Base-by-base conservation (phyloP, 179 eudicot genomes). In the Amaranthus tricolor region DNA sequence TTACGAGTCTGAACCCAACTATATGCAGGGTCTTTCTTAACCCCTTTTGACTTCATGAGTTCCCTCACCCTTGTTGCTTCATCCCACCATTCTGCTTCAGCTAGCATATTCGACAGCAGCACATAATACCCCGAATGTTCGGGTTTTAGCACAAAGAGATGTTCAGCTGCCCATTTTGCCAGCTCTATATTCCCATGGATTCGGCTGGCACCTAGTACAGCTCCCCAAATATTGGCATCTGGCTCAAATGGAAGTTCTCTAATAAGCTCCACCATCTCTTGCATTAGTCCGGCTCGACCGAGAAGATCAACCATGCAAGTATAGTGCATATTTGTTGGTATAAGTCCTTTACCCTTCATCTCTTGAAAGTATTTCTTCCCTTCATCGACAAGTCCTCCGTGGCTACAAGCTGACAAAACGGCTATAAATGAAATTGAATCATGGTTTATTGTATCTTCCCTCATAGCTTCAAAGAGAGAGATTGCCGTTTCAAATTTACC, bases 241-340 rank as follows among this genome's bases (percentile, higher is more conserved):
- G 97, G 90, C 73, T 80, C 77, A 71, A 86, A 55, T 3, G 87
- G 84, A 62, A 90, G 76, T 21, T 79, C 76, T 53, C 60, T 77
- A 3, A 89, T 84, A 17, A 89, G 71, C 75, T 83, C 77, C 75
- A 82, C 84, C 1, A 86, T 91, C 80, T 90, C 91, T 9, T 82
- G 83, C 78, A 91, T 77, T 44, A 87, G 86, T 24, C 97, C 95
- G 24, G 88, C 85, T 64, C 95, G 91, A 5, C 95, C 97, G 62
- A 89, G 84, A 81, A 92, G 89, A 84, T 92, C 97, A 68, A 90
- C 84, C 95, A 91, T 86, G 79, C 97, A 91, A 66, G 93, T 88
- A 44, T 87, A 88, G 72, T 90, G 95, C 81, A 78, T 86, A 24
- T 75, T 79, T 16, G 76, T 72, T 1, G 84, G 86, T 62, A 54